These are phyloP conservation scores for Coemansia nantahalensis DNA, from an alignment of 192 early-diverging fungal species.

Conservation along the genomic window DNA sequence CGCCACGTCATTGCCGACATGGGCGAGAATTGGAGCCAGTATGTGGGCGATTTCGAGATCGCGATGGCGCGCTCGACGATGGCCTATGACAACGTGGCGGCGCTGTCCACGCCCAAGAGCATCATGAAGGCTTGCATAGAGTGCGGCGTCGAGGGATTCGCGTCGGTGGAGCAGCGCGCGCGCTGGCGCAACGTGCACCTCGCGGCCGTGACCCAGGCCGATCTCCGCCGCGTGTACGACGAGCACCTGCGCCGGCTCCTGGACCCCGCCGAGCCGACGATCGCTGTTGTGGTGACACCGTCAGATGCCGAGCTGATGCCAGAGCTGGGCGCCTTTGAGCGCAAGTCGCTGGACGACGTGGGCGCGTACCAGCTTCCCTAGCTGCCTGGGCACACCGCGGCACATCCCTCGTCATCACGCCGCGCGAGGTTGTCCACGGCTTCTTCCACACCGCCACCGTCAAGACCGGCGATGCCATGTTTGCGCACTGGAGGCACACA, in stretches of 20 bases:
- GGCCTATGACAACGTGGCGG: conserved; percentile 7
- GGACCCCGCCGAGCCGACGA: conserved; percentile 18
- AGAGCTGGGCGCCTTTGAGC: conserved; percentile 29
- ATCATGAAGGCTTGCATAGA: conserved; percentile 13
- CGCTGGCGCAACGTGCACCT: conserved; percentile 30
- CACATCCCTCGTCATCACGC: no score
- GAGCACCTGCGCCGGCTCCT: conserved; percentile 18
- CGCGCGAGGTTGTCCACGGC: no score
- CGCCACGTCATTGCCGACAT: conserved; percentile 15
- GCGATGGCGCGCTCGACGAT: conserved; percentile 31
- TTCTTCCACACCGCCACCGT: no score
- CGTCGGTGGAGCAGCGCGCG: conserved; percentile 6
- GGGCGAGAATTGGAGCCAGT: conserved; percentile 23
- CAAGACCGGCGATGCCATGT: no score
- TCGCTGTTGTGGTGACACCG: conserved; percentile 27
- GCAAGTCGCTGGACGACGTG: conserved; percentile 13
- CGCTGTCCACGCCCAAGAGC: conserved; percentile 14
- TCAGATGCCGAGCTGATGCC: conserved; percentile 19
- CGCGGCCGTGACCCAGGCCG: conserved; percentile 13
- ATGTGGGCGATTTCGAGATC: conserved; percentile 45
- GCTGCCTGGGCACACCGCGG: no score
- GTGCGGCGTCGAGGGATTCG: conserved; percentile 27
- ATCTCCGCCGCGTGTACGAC: conserved; percentile 40
- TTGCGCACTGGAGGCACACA: no score
- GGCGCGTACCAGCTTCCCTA: not conserved